phyloP scores from a whole-genome alignment of 805 yeast genomes.

The Pichia exigua region DNA sequence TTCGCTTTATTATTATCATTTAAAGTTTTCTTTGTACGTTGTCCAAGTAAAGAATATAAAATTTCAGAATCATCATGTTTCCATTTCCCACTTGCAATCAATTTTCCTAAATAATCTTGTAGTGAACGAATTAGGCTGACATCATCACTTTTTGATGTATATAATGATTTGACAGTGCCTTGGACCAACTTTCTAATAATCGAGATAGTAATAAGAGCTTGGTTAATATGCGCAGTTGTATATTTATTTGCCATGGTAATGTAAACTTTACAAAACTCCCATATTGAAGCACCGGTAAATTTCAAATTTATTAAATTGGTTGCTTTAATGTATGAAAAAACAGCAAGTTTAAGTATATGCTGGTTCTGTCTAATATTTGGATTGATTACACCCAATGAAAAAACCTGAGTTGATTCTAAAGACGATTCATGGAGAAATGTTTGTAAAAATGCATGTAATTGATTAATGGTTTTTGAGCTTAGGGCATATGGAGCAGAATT shows the following conservation, averaged over 20 bases:
- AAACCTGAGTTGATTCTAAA: slow-evolving; percentile 50
- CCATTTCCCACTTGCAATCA: slow-evolving; percentile 43
- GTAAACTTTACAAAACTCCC: slow-evolving; percentile 59
- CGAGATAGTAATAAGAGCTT: slow-evolving; percentile 24
- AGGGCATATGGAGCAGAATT: slow-evolving; percentile 26
- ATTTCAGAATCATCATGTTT: slow-evolving; percentile 36
- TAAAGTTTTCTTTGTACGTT: slow-evolving; percentile 17
- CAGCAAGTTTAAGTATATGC: slow-evolving; percentile 36
- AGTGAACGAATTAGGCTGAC: slow-evolving; percentile 37
- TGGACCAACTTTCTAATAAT: slow-evolving; percentile 45
- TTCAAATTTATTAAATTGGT: slow-evolving; percentile 51
- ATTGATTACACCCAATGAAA: slow-evolving; percentile 66
- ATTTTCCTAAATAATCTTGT: slow-evolving; percentile 44
- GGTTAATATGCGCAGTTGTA: slow-evolving; percentile 17
- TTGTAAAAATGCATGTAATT: slow-evolving; percentile 47
- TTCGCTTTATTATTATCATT: slow-evolving; percentile 12
- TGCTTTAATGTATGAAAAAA: slow-evolving; percentile 42
- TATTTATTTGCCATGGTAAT: slow-evolving; percentile 29
- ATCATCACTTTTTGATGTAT: slow-evolving; percentile 43
- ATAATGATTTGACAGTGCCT: slow-evolving; percentile 43
- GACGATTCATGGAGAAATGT: slow-evolving; percentile 54
- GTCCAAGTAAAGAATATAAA: slow-evolving; percentile 41
- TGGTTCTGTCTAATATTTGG: slow-evolving; percentile 56
- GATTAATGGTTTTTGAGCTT: slow-evolving; percentile 49
- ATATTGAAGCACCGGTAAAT: slow-evolving; percentile 50